Percentiles rank a stretch among this genome's conserved stretches.
phyloP scores from a whole-genome alignment of 2,329 filamentous ascomycete species.

The Aureobasidium sp. region DNA sequence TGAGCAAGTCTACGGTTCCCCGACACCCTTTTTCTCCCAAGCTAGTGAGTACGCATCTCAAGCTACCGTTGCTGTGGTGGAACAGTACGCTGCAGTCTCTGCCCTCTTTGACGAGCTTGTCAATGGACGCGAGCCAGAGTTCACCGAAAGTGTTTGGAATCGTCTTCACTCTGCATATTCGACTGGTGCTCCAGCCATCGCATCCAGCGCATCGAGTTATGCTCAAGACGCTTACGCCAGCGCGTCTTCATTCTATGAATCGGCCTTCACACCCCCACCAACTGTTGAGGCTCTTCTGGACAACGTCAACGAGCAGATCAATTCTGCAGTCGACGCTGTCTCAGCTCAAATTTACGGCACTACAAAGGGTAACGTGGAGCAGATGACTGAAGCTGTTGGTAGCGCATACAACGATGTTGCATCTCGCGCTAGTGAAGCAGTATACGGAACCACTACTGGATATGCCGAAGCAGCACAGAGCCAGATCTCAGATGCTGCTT shows the following conservation, averaged over 20 bases:
- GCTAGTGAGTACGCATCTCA: conserved; percentile 55
- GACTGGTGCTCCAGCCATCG: conserved; percentile 54
- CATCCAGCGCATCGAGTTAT: conserved; percentile 46
- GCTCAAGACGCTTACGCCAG: conserved; percentile 38
- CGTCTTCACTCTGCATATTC: conserved; percentile 66
- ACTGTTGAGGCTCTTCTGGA: conserved; percentile 52
- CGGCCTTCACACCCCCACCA: conserved; percentile 50
- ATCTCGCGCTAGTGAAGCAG: conserved; percentile 42
- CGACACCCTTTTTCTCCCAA: conserved; percentile 46
- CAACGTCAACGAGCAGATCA: conserved; percentile 50
- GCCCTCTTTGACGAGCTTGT: conserved; percentile 70
- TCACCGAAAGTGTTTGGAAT: conserved; percentile 71
- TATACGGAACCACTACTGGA: conserved; percentile 49
- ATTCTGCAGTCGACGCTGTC: conserved; percentile 53
- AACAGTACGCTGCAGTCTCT: conserved; percentile 64
- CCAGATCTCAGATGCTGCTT: conserved; percentile 48
- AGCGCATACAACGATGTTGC: conserved; percentile 41
- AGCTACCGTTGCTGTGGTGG: conserved; percentile 53
- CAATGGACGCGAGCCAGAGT: conserved; percentile 68
- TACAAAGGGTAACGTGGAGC: conserved; percentile 46
- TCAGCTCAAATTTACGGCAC: conserved; percentile 53
- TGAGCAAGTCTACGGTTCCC: conserved; percentile 62
- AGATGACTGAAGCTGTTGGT: conserved; percentile 48
- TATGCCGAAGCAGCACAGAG: conserved; percentile 49
- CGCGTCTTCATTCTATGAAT: conserved; percentile 34